Evolutionary conservation across 2,329 filamentous ascomycete genomes (phyloP), one percentile per base, ranked within the genome.

Genomic region (Sphaerulina vaccinii): DNA sequence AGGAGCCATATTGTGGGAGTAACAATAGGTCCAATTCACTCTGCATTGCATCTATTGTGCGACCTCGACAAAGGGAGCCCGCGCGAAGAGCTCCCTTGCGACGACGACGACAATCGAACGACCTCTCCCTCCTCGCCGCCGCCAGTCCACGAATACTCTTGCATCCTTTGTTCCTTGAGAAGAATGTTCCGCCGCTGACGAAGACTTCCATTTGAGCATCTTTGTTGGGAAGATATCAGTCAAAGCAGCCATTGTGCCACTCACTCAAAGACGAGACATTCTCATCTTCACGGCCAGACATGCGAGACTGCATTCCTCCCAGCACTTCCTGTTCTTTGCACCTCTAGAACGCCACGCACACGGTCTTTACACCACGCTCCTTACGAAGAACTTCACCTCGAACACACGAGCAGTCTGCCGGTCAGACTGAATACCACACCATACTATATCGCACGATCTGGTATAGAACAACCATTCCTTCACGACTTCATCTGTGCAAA

Each of bases 221-320:
- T 35, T 29, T 29, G 27, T 29, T 13, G 27, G 27, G 27, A 29
- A 7, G 27, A 7, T 29, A 13, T 13, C n/a, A 15, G 29, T 46
- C 16, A 46, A 22, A 23, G 32, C 23, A 24, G 37, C 42, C 52
- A 42, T 55, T 55, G 52, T 55, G 33, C 29, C 13, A 16, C 24
- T 33, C 44, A 24, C 40, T 16, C 27, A 36, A 45, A 48, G 37
- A 39, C 32, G 33, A 10, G 3, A 8, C 15, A 29, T 19, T n/a
- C n/a, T n/a, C 32, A 15, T 35, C 39, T 29, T 23, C 21, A 19
- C 46, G 50, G 24, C 19, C 21, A 22, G 49, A 40, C 41, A 56
- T 56, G 54, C 49, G 33, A 51, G 9, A 36, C 41, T 33, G 39
- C 54, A 56, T 56, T 52, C 51, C 55, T 16, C 43, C 51, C 49